Conservation (phyloP, 1,139 yeast species). For the Debaryomyces sp. region DNA sequence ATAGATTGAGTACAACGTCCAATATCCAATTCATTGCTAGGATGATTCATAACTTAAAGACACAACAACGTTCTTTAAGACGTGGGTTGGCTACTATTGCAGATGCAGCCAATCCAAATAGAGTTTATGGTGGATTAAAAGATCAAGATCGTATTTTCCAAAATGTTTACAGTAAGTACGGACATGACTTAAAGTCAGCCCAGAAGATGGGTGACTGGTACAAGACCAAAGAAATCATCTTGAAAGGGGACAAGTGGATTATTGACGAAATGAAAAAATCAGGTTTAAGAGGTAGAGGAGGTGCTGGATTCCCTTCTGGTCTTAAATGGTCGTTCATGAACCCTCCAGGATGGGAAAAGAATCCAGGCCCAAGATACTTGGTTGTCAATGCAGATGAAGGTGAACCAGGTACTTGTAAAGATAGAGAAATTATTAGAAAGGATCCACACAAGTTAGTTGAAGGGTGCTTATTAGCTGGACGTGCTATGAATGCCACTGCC, state of each 20-base stretch:
- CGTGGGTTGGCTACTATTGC: constrained; percentile 49
- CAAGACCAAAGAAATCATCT: constrained; percentile 80
- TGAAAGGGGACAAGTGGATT: constrained; percentile 87
- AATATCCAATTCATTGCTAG: constrained; percentile 7
- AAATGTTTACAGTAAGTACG: constrained; percentile 74
- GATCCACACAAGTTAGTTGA: constrained; percentile 90
- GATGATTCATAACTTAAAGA: constrained; percentile 27
- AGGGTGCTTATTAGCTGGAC: constrained; percentile 84
- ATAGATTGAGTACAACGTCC: constrained; percentile 2
- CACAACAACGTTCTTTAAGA: constrained; percentile 17
- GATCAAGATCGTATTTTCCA: constrained; percentile 88
- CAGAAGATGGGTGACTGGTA: constrained; percentile 87
- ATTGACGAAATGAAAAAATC: constrained; percentile 83
- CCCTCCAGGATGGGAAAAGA: constrained; percentile 94
- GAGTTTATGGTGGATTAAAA: constrained; percentile 72
- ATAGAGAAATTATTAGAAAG: constrained; percentile 84
- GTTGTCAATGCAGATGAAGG: constrained; percentile 94
- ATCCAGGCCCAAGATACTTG: constrained; percentile 79
- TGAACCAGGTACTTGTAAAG: constrained; percentile 92
- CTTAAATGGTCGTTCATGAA: constrained; percentile 92
- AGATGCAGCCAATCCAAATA: constrained; percentile 54
- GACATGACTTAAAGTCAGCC: constrained; percentile 73
- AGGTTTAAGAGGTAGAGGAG: constrained; percentile 89
- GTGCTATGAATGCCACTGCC: constrained; percentile 92
- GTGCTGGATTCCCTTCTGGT: constrained; percentile 92